Conservation (phyloP, 2,329 filamentous ascomycete genomes). For the Aspergillus oerlinghausenensis region DNA sequence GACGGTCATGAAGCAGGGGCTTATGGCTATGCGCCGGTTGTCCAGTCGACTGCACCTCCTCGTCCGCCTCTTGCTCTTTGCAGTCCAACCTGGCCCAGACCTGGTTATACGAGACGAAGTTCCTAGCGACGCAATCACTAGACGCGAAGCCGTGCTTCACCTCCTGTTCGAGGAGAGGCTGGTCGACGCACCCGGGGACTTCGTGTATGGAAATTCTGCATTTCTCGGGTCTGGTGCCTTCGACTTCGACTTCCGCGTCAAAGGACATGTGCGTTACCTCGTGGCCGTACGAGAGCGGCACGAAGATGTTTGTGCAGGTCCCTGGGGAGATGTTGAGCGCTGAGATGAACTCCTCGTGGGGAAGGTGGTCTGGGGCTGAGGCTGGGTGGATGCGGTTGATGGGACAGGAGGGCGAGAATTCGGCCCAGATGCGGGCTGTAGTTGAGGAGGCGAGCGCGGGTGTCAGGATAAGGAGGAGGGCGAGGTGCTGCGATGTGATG, state of each 20-base stretch:
- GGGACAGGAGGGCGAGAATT: slow-evolving; percentile 28
- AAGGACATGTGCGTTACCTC: slow-evolving; percentile 26
- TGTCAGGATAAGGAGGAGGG: slow-evolving; percentile 18
- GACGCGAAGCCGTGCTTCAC: slow-evolving; percentile 18
- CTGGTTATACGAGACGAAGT: slow-evolving; percentile 21
- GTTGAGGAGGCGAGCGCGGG: slow-evolving; percentile 16
- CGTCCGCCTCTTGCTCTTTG: slow-evolving; percentile 8
- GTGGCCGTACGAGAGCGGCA: slow-evolving; percentile 19
- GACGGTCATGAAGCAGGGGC: not conserved
- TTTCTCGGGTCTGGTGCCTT: slow-evolving; percentile 7
- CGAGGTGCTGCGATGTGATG: slow-evolving; percentile 10
- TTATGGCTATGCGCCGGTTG: not conserved
- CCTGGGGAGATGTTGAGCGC: slow-evolving; percentile 18
- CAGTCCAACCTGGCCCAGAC: slow-evolving; percentile 32
- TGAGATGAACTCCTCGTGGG: slow-evolving; percentile 17
- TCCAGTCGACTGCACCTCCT: not conserved
- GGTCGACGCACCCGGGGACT: slow-evolving; percentile 27
- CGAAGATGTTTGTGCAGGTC: slow-evolving; percentile 22
- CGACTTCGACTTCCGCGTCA: slow-evolving; percentile 16
- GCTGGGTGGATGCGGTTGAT: not conserved
- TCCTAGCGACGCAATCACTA: slow-evolving; percentile 21
- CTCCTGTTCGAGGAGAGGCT: slow-evolving; percentile 21
- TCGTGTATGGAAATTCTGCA: slow-evolving; percentile 33
- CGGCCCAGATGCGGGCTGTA: slow-evolving; percentile 24
- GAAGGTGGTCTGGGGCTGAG: slow-evolving; percentile 10